A percentile compares a stretch with the other conserved stretches of the same genome.
Conservation (phyloP, 768 basidiomycete genomes). For the Suillus spraguei region DNA sequence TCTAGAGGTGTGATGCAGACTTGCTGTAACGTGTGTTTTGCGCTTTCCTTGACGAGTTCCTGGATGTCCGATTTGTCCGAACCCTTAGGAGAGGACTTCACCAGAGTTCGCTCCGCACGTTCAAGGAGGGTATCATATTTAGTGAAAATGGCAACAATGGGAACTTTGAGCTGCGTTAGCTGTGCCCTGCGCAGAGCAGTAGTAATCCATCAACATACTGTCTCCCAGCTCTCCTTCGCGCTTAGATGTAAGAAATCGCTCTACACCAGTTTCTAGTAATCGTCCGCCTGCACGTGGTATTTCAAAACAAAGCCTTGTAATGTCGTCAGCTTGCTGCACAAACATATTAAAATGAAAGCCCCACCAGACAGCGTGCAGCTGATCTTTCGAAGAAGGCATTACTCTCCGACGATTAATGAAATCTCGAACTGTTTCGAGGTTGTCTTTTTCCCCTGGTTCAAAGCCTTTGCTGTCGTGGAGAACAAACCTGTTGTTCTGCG, state of each 20-base stretch:
- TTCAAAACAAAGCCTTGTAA: background rate
- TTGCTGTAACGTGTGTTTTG: background rate
- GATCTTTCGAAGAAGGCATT: background rate
- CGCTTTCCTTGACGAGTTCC: background rate
- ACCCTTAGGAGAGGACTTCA: too few relatives aligned
- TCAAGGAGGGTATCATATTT: background rate
- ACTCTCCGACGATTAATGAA: constrained; percentile 14
- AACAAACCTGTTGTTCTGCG: constrained; percentile 14
- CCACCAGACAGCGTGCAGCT: background rate
- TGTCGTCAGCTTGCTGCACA: background rate
- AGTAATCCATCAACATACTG: background rate
- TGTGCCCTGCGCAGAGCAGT: background rate
- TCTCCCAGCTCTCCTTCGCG: background rate
- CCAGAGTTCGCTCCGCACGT: background rate
- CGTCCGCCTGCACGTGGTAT: background rate
- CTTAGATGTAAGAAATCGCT: background rate
- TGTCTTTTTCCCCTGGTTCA: constrained; percentile 16
- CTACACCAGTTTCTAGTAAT: background rate
- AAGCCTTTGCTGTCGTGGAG: constrained; percentile 23
- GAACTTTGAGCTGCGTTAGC: background rate
- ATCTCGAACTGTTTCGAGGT: constrained; percentile 10
- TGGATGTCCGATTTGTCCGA: background rate
- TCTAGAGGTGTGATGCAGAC: background rate
- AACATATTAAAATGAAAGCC: background rate
- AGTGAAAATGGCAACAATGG: background rate